Evolutionary conservation across 2,329 filamentous ascomycete species (phyloP), one percentile per base, ranked within the genome.

Genomic region (Aspergillaceae sp.): DNA sequence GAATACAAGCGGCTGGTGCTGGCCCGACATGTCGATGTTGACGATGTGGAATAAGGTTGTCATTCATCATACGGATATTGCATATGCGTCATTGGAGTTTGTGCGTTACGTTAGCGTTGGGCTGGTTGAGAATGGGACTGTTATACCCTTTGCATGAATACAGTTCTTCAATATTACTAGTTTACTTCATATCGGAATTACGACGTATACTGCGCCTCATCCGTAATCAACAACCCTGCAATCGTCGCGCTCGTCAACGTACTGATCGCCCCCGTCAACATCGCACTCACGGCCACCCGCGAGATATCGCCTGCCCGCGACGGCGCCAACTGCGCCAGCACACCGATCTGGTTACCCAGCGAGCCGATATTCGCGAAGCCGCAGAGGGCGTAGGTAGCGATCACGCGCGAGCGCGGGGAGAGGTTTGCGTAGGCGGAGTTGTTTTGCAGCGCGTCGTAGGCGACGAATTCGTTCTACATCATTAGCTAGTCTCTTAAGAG

Each of bases 301-400:
- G 86, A 83, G 7, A 94, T 83, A 56, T 92, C 86, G 48, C 83
- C 86, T 34, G 79, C 77, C 40, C 87, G 80, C 3, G 75, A 74
- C 0, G 88, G 87, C 0, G 86, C 83, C 50, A 94, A 79, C 69
- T 94, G 87, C 3, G 84, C 80, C 44, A 94, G 76, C 48, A 94
- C 87, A 72, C 88, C 88, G 50, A 94, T 92, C 69, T 94, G 88
- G 46, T 88, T 91, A 63, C 88, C 88, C 41, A 94, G 77, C 29
- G 87, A 91, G 45, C 86, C 85, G 56, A 94, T 84, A 72, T 94
- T 94, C 51, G 87, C 89, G 63, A 88, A 88, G 28, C 75, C 74
- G 67, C 87, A 94, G 53, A 90, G 78, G 19, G 86, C 86, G 62
- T 94, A 94, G 43, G 87, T 94, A 40, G 84, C 86, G 60, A 94